Evolutionary conservation across 192 early-diverging fungal species (phyloP), one percentile per base, ranked within the genome.

Genomic region (Obelidium mucronatum): DNA sequence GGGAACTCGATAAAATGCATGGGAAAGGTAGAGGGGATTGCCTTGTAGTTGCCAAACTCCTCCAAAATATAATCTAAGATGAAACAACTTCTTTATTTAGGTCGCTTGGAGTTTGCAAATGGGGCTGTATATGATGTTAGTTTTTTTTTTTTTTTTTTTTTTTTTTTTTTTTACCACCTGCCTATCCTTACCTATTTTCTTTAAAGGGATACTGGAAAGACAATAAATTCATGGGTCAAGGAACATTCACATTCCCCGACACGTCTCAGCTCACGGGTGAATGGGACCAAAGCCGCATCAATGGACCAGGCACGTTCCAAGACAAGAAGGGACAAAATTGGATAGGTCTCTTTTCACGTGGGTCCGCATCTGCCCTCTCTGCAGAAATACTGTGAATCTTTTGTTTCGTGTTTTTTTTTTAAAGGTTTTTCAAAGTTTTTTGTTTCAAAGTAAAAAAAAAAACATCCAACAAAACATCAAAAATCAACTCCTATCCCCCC

Each of bases 241-340:
- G 83, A 24, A 74, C 77, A 31, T 84, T 79, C 63, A 74, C 63
- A 33, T 84, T 78, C 72, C 54, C 78, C 22, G 78, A 84, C 44
- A 74, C 73, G 15, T 76, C 83, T 28, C 4, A 37, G 11, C 76
- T 79, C 28, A 31, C 62, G 3, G 83, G 72, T 1, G 83, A 79
- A 55, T 84, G 79, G 79, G 75, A 68, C 1, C 33, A 58, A 19
- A 75, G 63, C 17, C 55, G 75, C 31, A 76, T 84, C 65, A 68
- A 81, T 42, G 83, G 83, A 35, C 54, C 79, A 0, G 83, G 79
- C 40, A 72, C 37, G 37, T 81, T 69, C 63, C 6, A 28, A 5
- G 79, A 81, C 55, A 40, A 35, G 31, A 40, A 70, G 3, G 69
- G 75, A 3, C 75, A 79, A 37, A 62, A 35, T 8, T 84, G 83